A percentile compares a stretch with the other conserved stretches of the same genome.
These are phyloP conservation scores for Septoria linicola DNA, from an alignment of 2,329 filamentous ascomycete genomes.

Conservation along the genomic window DNA sequence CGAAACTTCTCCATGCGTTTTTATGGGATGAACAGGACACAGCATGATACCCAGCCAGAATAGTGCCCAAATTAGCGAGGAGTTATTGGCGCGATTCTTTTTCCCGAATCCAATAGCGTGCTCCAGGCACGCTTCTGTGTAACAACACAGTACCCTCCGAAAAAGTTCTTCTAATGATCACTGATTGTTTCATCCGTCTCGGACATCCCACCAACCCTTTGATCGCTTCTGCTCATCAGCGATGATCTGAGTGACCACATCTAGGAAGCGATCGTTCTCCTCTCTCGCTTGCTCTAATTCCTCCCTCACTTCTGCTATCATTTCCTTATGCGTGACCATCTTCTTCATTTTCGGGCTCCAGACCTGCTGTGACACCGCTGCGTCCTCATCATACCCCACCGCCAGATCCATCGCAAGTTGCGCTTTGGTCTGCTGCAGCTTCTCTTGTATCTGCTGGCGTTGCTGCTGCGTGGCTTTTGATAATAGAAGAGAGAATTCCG, in stretches of 20 bases:
- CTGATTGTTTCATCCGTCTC: too few species aligned
- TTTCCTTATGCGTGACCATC: constrained; percentile 16
- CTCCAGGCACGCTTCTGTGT: too few species aligned
- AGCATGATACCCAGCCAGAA: constrained; percentile 20
- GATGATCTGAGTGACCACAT: background rate
- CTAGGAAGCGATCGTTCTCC: background rate
- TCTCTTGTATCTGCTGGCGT: background rate
- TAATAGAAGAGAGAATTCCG: background rate
- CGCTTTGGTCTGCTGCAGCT: background rate
- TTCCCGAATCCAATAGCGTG: too few species aligned
- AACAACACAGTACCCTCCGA: too few species aligned
- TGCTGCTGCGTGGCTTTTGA: background rate
- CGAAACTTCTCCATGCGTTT: constrained; percentile 1
- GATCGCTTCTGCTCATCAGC: constrained; percentile 4
- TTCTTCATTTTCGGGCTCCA: constrained; percentile 6
- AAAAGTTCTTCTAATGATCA: too few species aligned
- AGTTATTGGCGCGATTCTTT: constrained; percentile 6
- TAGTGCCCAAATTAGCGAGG: constrained; percentile 17
- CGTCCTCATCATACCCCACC: background rate
- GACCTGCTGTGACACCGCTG: background rate
- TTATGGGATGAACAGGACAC: constrained; percentile 3
- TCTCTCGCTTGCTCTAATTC: background rate
- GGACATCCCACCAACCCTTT: background rate
- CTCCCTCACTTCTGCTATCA: background rate
- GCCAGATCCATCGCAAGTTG: constrained; percentile 1